phyloP scores from a whole-genome alignment of 2,329 filamentous ascomycete species.

The Rasamsonia emersonii region DNA sequence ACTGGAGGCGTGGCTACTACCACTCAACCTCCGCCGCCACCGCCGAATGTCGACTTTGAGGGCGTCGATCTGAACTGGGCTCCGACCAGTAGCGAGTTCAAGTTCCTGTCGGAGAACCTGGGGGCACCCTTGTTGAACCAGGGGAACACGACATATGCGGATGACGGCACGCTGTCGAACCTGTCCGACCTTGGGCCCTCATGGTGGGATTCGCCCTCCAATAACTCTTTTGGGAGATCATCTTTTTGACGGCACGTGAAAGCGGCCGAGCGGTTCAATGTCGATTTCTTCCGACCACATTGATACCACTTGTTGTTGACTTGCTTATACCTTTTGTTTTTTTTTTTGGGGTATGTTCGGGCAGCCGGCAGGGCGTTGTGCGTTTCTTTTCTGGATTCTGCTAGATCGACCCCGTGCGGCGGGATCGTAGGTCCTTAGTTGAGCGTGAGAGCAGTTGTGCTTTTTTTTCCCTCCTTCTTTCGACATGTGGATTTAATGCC shows the following conservation, averaged over 20 bases:
- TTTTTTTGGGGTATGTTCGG: too few relatives aligned
- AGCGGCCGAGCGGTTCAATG: too few relatives aligned
- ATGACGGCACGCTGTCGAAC: conserved; percentile 1
- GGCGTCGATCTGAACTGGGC: conserved; percentile 7
- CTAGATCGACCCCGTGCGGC: too few relatives aligned
- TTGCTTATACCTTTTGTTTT: too few relatives aligned
- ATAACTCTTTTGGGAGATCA: not conserved
- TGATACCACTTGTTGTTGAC: too few relatives aligned
- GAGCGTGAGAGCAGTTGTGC: too few relatives aligned
- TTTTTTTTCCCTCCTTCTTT: too few relatives aligned
- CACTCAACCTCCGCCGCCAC: conserved; percentile 1
- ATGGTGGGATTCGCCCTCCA: conserved; percentile 8
- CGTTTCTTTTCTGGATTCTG: too few relatives aligned
- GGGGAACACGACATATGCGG: not conserved
- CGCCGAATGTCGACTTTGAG: conserved; percentile 4
- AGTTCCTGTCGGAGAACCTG: conserved; percentile 7
- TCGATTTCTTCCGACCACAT: too few relatives aligned
- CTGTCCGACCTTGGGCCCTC: conserved; percentile 4
- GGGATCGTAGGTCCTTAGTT: too few relatives aligned
- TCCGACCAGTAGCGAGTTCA: conserved; percentile 7
- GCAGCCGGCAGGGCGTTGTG: too few relatives aligned
- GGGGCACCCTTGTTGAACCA: conserved; percentile 2
- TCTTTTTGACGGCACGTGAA: not conserved
- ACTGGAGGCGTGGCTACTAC: not conserved
- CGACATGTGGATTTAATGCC: too few relatives aligned